Evolutionary conservation across 1,139 yeast species (phyloP), one percentile per base, ranked within the genome.

Genomic region (Wickerhamiella infanticola): DNA sequence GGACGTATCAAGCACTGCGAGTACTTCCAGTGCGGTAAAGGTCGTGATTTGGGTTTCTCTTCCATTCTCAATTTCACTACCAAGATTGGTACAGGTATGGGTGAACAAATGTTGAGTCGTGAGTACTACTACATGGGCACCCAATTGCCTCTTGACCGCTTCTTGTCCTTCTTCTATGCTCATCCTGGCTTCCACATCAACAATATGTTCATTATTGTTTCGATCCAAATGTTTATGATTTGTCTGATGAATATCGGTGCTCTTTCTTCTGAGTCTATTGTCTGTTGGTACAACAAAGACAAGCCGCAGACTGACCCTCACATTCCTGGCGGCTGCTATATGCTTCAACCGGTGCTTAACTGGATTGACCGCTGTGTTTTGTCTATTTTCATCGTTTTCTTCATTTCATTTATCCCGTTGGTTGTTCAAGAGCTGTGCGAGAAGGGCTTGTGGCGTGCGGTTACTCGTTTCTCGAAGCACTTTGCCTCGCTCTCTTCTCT

Each of bases 51-150:
- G 72, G 98, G 98, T 70, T 90, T 90, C 67, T 96, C 96, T 53
- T 88, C 98, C 39, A 86, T 90, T 75, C 77, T 90, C 73, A 90
- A 90, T 70, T 90, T 90, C 79, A 90, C 97, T 36, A 90, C 98
- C 51, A 90, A 90, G 75, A 90, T 90, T 79, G 98, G 98, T 74
- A 95, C 97, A 61, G 98, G 98, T 82, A 90, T 90, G 98, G 98
- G 98, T 70, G 98, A 90, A 69, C 98, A 90, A 69, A 88, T 90
- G 93, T 73, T 90, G 63, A 86, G 96, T 48, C 83, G 98, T 72
- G 98, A 90, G 68, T 90, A 90, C 71, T 90, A 88, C 69, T 90
- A 90, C 67, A 73, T 90, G 65, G 95, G 97, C 58, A 90, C 98
- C 51, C 98, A 90, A 68, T 76, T 90, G 59, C 98, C 97, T 48